Evolutionary conservation across 192 early-diverging fungal genomes (phyloP).

Genomic region (Chytriomyces confervae): DNA sequence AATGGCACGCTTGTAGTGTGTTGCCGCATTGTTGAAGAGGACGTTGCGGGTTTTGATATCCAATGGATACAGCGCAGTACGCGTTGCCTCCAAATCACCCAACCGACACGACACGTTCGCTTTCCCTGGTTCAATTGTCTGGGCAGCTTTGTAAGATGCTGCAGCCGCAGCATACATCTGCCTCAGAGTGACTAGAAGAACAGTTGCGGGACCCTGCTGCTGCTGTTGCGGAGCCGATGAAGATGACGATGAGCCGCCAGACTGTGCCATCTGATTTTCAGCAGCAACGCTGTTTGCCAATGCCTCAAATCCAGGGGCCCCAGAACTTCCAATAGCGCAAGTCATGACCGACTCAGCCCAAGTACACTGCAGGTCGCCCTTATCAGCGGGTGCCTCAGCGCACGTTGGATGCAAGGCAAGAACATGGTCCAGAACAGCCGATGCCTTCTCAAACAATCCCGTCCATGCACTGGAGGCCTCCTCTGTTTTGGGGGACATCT

Average conservation of each 20-base stretch:
- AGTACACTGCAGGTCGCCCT: slow-evolving; percentile 44
- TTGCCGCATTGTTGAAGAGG: slow-evolving; percentile 27
- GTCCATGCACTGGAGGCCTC: not conserved
- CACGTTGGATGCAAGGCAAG: slow-evolving; percentile 26
- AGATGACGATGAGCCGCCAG: slow-evolving; percentile 4
- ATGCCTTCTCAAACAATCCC: slow-evolving; percentile 32
- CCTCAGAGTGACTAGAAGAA: slow-evolving; percentile 23
- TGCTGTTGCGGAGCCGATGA: slow-evolving; percentile 16
- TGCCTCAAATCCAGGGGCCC: slow-evolving; percentile 20
- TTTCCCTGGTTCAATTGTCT: slow-evolving; percentile 25
- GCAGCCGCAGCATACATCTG: slow-evolving; percentile 35
- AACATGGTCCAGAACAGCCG: slow-evolving; percentile 29
- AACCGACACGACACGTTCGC: slow-evolving; percentile 15
- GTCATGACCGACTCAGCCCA: slow-evolving; percentile 43
- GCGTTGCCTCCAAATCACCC: slow-evolving; percentile 43
- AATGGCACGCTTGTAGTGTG: slow-evolving; percentile 29
- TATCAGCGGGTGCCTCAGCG: slow-evolving; percentile 51
- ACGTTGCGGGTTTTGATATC: slow-evolving; percentile 1
- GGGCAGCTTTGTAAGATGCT: slow-evolving; percentile 35
- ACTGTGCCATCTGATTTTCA: not conserved
- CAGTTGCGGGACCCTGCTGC: not conserved
- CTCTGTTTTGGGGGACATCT: slow-evolving; percentile 27
- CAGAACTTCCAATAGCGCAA: slow-evolving; percentile 18
- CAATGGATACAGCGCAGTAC: slow-evolving; percentile 34
- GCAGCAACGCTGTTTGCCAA: not conserved